These are phyloP conservation scores for Simplicillium aogashimaense DNA, from an alignment of 2,329 filamentous ascomycete genomes.

Conservation along the genomic window DNA sequence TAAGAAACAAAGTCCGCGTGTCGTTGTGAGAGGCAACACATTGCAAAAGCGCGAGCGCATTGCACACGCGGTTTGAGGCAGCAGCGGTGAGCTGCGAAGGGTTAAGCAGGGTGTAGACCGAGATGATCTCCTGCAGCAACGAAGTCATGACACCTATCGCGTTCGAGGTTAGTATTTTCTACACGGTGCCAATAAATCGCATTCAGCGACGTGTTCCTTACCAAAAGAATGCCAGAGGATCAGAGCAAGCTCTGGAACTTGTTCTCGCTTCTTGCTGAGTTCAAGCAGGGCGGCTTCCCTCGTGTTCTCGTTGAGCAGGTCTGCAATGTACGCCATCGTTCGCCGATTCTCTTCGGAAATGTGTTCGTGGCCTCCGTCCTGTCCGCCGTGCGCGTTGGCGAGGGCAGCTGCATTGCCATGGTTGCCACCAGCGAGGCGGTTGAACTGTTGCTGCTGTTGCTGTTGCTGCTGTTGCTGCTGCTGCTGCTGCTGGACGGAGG, in stretches of 20 bases:
- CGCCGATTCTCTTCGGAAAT: constrained; percentile 84
- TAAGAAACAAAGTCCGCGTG: constrained; percentile 85
- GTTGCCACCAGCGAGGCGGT: constrained; percentile 54
- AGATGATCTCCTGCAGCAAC: constrained; percentile 95
- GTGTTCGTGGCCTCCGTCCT: constrained; percentile 52
- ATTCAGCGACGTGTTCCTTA: constrained; percentile 30
- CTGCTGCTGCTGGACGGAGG: constrained; percentile 39
- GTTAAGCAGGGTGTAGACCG: constrained; percentile 92
- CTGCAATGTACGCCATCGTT: constrained; percentile 87
- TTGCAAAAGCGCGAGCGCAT: constrained; percentile 88
- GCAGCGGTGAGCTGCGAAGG: constrained; percentile 94
- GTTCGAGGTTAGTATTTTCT: constrained; percentile 8
- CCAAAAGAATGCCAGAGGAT: constrained; percentile 99
- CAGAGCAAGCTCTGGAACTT: constrained; percentile 89
- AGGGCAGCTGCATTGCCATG: constrained; percentile 41
- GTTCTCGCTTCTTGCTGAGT: constrained; percentile 96
- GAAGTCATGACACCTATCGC: constrained; percentile 88
- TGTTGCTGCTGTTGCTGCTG: constrained; percentile 32
- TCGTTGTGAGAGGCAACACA: constrained; percentile 97
- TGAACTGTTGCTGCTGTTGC: constrained; percentile 41
- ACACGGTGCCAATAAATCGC: constrained; percentile 10
- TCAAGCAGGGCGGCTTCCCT: constrained; percentile 88
- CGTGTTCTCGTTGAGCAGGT: constrained; percentile 77
- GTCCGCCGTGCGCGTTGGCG: constrained; percentile 34
- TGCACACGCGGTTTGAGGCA: constrained; percentile 96